Percentiles rank a stretch among this genome's conserved stretches.
Conservation (phyloP, 225 moss, liverwort and hornwort species). For the Ulota crispa region DNA sequence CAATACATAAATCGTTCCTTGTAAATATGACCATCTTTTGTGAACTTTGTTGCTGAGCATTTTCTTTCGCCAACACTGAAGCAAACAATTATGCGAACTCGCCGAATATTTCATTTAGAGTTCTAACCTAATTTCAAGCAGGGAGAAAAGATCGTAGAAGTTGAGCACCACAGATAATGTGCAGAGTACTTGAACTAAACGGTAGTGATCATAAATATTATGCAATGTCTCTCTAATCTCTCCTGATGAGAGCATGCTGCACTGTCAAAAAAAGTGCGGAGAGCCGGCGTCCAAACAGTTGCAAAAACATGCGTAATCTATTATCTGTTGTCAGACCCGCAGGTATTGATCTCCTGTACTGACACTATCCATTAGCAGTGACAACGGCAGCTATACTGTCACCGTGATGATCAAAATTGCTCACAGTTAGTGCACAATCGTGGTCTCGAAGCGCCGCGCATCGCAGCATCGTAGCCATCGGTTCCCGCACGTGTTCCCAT, state of each 20-base stretch:
- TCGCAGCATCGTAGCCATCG: conserved; percentile 12
- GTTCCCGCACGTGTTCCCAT: conserved; percentile 19
- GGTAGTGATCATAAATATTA: not conserved
- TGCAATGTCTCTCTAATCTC: not conserved
- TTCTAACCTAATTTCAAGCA: not conserved
- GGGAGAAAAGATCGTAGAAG: not conserved
- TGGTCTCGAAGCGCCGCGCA: not conserved
- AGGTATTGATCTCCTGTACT: conserved; percentile 11
- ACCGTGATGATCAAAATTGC: not conserved
- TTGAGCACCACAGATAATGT: not conserved
- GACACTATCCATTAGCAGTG: conserved; percentile 10
- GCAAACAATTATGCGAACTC: not conserved
- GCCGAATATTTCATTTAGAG: not conserved
- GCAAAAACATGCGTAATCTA: not conserved
- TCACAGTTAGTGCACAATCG: not conserved
- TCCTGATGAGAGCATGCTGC: not conserved
- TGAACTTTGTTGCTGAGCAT: not conserved
- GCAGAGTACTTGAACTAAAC: not conserved
- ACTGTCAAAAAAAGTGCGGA: not conserved
- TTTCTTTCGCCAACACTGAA: not conserved
- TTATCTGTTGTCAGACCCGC: not conserved
- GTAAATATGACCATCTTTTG: not conserved
- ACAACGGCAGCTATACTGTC: not conserved
- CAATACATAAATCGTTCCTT: not conserved
- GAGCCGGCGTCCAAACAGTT: not conserved